A percentile compares a stretch with the other conserved stretches of the same genome.
Evolutionary conservation across 495 filamentous ascomycete species (phyloP).

Genomic region (Diplogelasinospora grovesii): DNA sequence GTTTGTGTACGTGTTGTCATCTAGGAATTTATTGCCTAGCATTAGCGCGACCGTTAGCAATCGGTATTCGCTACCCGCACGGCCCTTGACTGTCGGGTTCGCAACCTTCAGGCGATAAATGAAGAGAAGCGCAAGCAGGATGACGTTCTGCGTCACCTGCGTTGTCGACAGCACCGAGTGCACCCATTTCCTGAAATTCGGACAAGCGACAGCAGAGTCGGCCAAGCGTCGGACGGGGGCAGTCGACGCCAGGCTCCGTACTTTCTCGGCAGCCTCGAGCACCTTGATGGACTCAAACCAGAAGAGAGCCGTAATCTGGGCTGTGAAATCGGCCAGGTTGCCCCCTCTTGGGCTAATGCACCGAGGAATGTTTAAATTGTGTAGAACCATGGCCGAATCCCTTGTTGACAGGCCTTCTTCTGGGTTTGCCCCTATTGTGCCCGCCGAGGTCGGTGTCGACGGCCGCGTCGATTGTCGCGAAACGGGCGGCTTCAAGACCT

Average conservation of each 20-base stretch:
- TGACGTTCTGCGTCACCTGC: slow-evolving; percentile 94
- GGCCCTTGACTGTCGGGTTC: slow-evolving; percentile 81
- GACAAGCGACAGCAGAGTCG: slow-evolving; percentile 65
- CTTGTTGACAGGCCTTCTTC: slow-evolving; percentile 22
- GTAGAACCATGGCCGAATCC: slow-evolving; percentile 44
- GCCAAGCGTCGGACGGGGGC: slow-evolving; percentile 49
- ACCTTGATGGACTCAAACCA: slow-evolving; percentile 92
- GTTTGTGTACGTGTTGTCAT: slow-evolving; percentile 99
- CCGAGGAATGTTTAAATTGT: slow-evolving; percentile 63
- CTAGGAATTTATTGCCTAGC: slow-evolving; percentile 97
- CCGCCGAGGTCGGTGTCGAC: slow-evolving; percentile 26
- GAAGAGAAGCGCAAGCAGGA: slow-evolving; percentile 84
- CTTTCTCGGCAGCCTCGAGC: slow-evolving; percentile 64
- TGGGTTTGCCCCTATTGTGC: slow-evolving; percentile 19
- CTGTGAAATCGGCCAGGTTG: slow-evolving; percentile 73
- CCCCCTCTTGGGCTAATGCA: slow-evolving; percentile 69
- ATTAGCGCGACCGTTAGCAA: slow-evolving; percentile 93
- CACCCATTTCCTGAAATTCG: slow-evolving; percentile 90
- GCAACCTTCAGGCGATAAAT: slow-evolving; percentile 87
- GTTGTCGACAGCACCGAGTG: slow-evolving; percentile 85
- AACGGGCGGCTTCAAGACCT: slow-evolving; percentile 10
- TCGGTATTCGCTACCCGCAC: slow-evolving; percentile 91
- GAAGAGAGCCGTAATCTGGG: slow-evolving; percentile 93
- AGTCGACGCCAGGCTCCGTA: slow-evolving; percentile 35
- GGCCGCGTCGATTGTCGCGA: slow-evolving; percentile 26